A percentile compares a stretch with the other conserved stretches of the same genome.
phyloP scores from a whole-genome alignment of 176 grass and related monocot genomes.

The Rhynchospora tenuis region DNA sequence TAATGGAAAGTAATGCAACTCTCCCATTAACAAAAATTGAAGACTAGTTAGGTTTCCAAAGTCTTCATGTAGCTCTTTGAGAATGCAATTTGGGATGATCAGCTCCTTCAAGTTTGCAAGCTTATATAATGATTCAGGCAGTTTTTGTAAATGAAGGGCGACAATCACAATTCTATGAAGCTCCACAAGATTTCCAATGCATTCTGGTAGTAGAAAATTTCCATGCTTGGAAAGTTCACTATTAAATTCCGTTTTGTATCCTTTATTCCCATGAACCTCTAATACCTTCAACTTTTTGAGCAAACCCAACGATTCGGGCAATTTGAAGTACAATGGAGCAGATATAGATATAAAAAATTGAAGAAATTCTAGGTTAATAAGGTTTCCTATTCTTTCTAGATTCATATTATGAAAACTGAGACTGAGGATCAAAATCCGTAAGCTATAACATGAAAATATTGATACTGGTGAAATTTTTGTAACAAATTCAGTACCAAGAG shows the following conservation, averaged over 20 bases:
- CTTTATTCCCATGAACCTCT: background rate
- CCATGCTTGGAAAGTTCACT: too few relatives aligned
- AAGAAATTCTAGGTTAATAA: background rate
- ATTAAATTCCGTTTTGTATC: too few relatives aligned
- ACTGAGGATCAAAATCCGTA: background rate
- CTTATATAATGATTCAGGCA: conserved; percentile 15
- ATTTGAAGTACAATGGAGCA: background rate
- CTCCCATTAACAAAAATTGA: background rate
- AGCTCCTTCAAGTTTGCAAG: conserved; percentile 9
- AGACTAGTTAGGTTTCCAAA: conserved; percentile 7
- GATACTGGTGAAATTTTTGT: background rate
- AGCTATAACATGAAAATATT: background rate
- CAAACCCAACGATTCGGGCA: background rate
- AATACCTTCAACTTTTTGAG: background rate
- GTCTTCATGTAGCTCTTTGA: background rate
- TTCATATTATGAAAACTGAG: background rate
- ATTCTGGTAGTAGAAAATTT: background rate
- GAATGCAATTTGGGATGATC: background rate
- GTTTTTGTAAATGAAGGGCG: background rate
- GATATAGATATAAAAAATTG: background rate
- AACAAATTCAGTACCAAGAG: background rate
- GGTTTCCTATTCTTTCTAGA: background rate
- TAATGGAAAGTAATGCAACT: background rate
- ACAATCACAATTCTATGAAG: background rate
- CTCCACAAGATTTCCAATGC: background rate